A percentile compares a stretch with the other conserved stretches of the same genome.
Conservation (phyloP, 345 rosid species). For the Combretum micranthum region DNA sequence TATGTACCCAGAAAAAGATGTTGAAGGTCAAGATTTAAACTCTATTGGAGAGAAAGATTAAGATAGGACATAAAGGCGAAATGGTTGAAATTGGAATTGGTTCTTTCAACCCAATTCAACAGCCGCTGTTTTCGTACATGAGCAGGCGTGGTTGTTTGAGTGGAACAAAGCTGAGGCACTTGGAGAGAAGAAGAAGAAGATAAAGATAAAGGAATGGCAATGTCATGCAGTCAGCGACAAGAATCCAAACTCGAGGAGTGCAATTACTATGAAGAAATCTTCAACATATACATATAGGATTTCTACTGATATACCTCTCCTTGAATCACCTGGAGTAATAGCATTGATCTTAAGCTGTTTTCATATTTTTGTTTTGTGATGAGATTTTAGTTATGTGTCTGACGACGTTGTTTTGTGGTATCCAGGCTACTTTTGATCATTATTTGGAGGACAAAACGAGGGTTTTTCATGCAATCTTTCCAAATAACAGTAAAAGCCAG, state of each 20-base stretch:
- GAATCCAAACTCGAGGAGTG: slow-evolving; percentile 12
- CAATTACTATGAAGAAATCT: slow-evolving; percentile 28
- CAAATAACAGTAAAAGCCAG: slow-evolving; percentile 57
- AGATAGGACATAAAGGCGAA: neutral
- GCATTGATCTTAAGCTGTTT: neutral
- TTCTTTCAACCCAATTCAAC: slow-evolving; percentile 25
- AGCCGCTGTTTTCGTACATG: slow-evolving; percentile 4
- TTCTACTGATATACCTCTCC: slow-evolving; percentile 68
- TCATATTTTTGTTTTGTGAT: slow-evolving; percentile 2
- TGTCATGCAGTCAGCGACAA: slow-evolving; percentile 11
- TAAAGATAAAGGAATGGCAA: slow-evolving; percentile 22
- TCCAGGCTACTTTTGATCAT: slow-evolving; percentile 77
- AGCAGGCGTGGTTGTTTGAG: slow-evolving; percentile 6
- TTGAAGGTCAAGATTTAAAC: too few relatives aligned
- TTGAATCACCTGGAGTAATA: slow-evolving; percentile 75
- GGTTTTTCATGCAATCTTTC: slow-evolving; percentile 80
- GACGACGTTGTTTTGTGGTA: neutral
- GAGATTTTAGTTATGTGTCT: neutral
- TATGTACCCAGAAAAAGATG: too few relatives aligned
- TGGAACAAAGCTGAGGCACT: slow-evolving; percentile 15
- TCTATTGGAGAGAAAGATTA: neutral
- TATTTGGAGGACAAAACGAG: slow-evolving; percentile 76
- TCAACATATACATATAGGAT: slow-evolving; percentile 59
- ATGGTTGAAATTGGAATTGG: slow-evolving; percentile 29
- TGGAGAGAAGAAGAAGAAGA: too few relatives aligned